Evolutionary conservation across 495 filamentous ascomycete species (phyloP).

Genomic region (Staphylotrichum longicolle): DNA sequence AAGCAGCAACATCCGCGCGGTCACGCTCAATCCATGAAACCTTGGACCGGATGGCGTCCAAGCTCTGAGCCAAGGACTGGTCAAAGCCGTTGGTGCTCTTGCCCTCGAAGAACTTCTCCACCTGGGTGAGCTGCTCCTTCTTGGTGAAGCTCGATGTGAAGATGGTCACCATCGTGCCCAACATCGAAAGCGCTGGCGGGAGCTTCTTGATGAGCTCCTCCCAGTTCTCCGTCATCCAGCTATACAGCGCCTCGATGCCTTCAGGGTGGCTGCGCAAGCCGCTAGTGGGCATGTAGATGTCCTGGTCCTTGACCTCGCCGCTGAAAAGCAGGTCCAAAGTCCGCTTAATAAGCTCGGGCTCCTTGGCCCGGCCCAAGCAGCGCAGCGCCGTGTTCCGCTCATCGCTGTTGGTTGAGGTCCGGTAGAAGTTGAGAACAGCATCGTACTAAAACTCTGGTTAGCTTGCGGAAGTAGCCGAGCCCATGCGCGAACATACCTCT

Average conservation of each 20-base stretch:
- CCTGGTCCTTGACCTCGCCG: slow-evolving; percentile 89
- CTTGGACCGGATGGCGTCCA: slow-evolving; percentile 61
- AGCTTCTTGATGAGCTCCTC: slow-evolving; percentile 71
- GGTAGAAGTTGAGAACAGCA: slow-evolving; percentile 75
- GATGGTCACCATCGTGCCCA: slow-evolving; percentile 80
- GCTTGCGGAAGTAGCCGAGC: slow-evolving; percentile 7
- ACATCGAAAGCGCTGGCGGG: slow-evolving; percentile 78
- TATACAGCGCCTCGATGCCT: slow-evolving; percentile 78
- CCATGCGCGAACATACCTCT: slow-evolving; percentile 52
- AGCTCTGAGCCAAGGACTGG: slow-evolving; percentile 59
- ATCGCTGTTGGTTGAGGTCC: slow-evolving; percentile 80
- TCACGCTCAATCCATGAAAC: slow-evolving; percentile 59
- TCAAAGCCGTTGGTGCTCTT: slow-evolving; percentile 77
- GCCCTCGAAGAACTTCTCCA: slow-evolving; percentile 75
- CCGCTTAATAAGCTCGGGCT: slow-evolving; percentile 74
- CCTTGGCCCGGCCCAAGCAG: slow-evolving; percentile 73
- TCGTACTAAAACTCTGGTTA: slow-evolving; percentile 58
- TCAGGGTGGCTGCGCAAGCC: slow-evolving; percentile 73
- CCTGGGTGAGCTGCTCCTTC: slow-evolving; percentile 67
- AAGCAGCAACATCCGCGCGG: slow-evolving; percentile 52
- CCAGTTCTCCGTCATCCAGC: slow-evolving; percentile 87
- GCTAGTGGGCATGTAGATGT: slow-evolving; percentile 83
- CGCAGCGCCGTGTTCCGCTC: slow-evolving; percentile 96
- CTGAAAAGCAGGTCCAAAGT: slow-evolving; percentile 73
- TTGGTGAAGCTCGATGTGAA: slow-evolving; percentile 79